Conservation (phyloP, 1,139 yeast species). For the Debaryomyces nepalensis region DNA sequence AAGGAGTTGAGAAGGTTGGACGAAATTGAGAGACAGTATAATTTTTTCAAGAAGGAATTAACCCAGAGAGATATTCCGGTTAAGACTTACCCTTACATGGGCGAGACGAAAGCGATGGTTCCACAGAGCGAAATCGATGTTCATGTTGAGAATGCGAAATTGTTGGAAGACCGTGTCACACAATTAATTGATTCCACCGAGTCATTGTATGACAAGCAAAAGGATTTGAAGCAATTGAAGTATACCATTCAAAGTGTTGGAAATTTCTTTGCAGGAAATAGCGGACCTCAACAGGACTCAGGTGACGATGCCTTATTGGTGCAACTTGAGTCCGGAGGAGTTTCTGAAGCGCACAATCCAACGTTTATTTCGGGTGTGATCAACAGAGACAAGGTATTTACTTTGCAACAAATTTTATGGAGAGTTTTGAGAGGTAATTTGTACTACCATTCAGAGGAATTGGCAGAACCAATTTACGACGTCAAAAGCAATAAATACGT, state of each 20-base stretch:
- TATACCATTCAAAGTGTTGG: slow-evolving; percentile 64
- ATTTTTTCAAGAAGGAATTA: slow-evolving; percentile 54
- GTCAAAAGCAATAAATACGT: slow-evolving; percentile 36
- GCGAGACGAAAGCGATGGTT: slow-evolving; percentile 41
- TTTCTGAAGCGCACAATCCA: slow-evolving; percentile 25
- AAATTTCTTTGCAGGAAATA: slow-evolving; percentile 54
- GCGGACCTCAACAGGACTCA: slow-evolving; percentile 19
- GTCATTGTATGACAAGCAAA: slow-evolving; percentile 39
- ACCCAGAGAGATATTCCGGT: slow-evolving; percentile 52
- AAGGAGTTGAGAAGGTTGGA: slow-evolving; percentile 69
- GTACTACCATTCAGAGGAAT: slow-evolving; percentile 71
- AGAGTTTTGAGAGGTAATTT: slow-evolving; percentile 90
- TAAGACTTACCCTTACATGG: slow-evolving; percentile 46
- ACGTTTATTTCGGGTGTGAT: slow-evolving; percentile 83
- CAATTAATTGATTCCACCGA: slow-evolving; percentile 46
- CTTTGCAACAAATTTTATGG: slow-evolving; percentile 90
- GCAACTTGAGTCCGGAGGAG: slow-evolving; percentile 34
- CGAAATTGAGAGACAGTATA: slow-evolving; percentile 67
- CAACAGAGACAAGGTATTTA: slow-evolving; percentile 66
- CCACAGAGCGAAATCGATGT: slow-evolving; percentile 78
- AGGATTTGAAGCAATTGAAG: slow-evolving; percentile 42
- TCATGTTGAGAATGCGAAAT: slow-evolving; percentile 65
- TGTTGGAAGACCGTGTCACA: slow-evolving; percentile 48
- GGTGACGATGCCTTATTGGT: slow-evolving; percentile 31
- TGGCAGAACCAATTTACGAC: slow-evolving; percentile 53